Evolutionary conservation across 2,329 filamentous ascomycete genomes (phyloP).

Genomic region (Trichoderma koningiopsis): DNA sequence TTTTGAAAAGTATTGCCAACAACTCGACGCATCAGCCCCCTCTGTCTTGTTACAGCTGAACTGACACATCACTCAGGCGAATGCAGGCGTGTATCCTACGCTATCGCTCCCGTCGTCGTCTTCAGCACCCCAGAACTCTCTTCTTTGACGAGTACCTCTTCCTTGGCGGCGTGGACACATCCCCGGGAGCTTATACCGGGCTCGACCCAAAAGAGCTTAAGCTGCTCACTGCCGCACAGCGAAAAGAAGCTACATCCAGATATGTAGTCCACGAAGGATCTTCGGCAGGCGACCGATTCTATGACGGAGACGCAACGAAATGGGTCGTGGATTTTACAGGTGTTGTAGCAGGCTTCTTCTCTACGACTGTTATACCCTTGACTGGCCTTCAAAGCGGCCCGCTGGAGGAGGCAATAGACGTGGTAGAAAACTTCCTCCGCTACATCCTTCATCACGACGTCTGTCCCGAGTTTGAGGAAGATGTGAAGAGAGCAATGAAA

Average conservation of each 20-base stretch:
- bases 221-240: slow-evolving; percentile 60
- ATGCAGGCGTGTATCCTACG: slow-evolving; percentile 85
- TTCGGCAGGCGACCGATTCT: slow-evolving; percentile 49
- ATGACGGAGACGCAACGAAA: slow-evolving; percentile 52
- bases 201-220: slow-evolving; percentile 57
- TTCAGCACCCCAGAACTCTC: slow-evolving; percentile 61
- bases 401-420: slow-evolving; percentile 61
- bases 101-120: slow-evolving; percentile 74
- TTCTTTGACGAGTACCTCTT: slow-evolving; percentile 80
- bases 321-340: slow-evolving; percentile 82
- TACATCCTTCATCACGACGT: slow-evolving; percentile 85
- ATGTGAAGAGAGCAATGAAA: slow-evolving; percentile 66
- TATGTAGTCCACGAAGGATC: slow-evolving; percentile 58
- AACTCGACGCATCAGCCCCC: not conserved
- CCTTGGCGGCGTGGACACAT: slow-evolving; percentile 76
- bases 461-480: slow-evolving; percentile 74
- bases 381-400: slow-evolving; percentile 57
- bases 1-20: slow-evolving; percentile 56
- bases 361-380: slow-evolving; percentile 55
- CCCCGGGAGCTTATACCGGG: slow-evolving; percentile 60
- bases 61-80: slow-evolving; percentile 53
- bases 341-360: slow-evolving; percentile 79
- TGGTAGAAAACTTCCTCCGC: slow-evolving; percentile 84
- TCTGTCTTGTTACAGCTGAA: not conserved
- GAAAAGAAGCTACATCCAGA: slow-evolving; percentile 64